Base-by-base conservation (phyloP, 371 early-diverging fungal genomes). In the Mortierella sp. region DNA sequence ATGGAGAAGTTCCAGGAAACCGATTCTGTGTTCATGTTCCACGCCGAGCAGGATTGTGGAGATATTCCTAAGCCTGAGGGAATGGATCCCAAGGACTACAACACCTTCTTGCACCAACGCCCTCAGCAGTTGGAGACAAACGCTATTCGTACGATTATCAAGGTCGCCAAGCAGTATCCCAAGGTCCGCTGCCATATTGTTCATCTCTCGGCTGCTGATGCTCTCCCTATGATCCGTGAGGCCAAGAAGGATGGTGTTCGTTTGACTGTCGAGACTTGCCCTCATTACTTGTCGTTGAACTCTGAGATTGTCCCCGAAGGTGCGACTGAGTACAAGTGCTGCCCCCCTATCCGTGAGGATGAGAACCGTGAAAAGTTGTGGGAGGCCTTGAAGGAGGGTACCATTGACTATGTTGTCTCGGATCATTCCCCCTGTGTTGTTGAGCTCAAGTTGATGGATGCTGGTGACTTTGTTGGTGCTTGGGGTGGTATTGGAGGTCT, bases 401-500 rank as follows among this genome's bases (percentile, higher is more conserved):
- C 94, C 26, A 96, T 96, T 76, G 96, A 95, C 83, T 94, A 94
- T 86, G 94, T 96, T 8, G 96, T 96, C 55, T 95, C 95, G 54
- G 96, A 96, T 80, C 96, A 96, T 82, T 96, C 96, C 28, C 96
- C 96, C 52, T 95, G 96, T 83, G 95, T 94, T 4, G 94, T 94
- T 7, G 93, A 95, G 31, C 89, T 96, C 72, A 96, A 96, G 90
- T 89, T 90, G 72, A 89, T 91, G 57, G 88, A 86, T 34, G 90
- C 90, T 71, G 95, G 95, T 75, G 94, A 96, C 88, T 96, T 96
- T 88, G 90, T 94, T 55, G 90, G 90, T 70, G 96, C 96, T 38
- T 96, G 96, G 96, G 96, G 96, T 79, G 96, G 96, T 76, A 95
- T 96, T 83, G 94, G 96, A 24, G 92, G 94, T 50, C 94, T 96